Evolutionary conservation across 2,329 filamentous ascomycete genomes (phyloP), one percentile per base, ranked within the genome.

Genomic region (Albifimbria verrucaria): DNA sequence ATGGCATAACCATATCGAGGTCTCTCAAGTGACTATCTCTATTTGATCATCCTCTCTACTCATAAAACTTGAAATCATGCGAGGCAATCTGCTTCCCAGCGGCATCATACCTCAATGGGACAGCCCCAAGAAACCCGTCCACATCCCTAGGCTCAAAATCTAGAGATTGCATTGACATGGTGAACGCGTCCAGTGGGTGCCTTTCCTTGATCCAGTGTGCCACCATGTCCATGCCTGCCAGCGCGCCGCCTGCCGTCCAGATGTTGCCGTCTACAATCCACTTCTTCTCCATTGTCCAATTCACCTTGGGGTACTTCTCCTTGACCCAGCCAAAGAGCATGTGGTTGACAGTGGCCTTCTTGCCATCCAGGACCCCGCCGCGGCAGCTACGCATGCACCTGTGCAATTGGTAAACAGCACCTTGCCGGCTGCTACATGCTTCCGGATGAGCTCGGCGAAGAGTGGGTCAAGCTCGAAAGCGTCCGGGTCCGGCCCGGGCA

Each of bases 211-310:
- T 51, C 70, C 72, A 76, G 28, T 73, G 63, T 9, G 72, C 60
- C 51, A 72, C 56, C 67, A 74, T 72, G 18, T 77, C 76, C 63
- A 77, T 77, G 0, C 75, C 76, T 5, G 76, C 74, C 17, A 72
- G 60, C 0, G 76, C 73, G 15, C 76, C 76, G 1, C 68, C 68
- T 0, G 69, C 71, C 2, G 76, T 78, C 76, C 76, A 78, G 25
- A 77, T 66, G 36, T 77, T 76, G 1, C 67, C 71, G 48, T 77
- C 73, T 1, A 72, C 52, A 51, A 77, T 62, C 74, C 75, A 79
- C 55, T 77, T 72, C 53, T 68, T 69, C 23, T 74, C 67, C 24
- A 57, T 63, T 1, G 68, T 68, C 76, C 75, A 79, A 4, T 75
- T 69, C 11, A 78, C 74, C 1, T 72, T 65, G 0, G 76, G 72